phyloP scores from a whole-genome alignment of 2,329 filamentous ascomycete species.

The Exserohilum turcica region DNA sequence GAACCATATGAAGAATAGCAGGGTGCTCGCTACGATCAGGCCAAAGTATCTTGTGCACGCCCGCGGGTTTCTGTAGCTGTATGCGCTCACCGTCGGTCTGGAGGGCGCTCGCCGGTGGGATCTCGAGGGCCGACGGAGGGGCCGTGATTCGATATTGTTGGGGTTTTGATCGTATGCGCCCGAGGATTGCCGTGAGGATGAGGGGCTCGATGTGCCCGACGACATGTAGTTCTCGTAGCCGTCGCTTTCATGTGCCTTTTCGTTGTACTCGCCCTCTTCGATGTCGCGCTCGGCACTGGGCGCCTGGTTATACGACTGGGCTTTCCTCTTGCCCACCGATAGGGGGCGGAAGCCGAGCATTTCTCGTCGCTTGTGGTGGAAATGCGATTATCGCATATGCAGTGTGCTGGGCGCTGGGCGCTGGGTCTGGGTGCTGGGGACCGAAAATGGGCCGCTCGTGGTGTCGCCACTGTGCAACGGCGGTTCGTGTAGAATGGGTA shows the following conservation, averaged over 20 bases:
- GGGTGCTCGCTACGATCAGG: conserved; percentile 68
- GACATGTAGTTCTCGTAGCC: conserved; percentile 43
- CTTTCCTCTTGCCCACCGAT: conserved; percentile 46
- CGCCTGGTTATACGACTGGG: conserved; percentile 39
- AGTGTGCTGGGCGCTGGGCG: not conserved
- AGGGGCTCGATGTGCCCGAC: conserved; percentile 52
- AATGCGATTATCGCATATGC: conserved; percentile 11
- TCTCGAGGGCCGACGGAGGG: conserved; percentile 21
- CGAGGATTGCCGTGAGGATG: conserved; percentile 59
- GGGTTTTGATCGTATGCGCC: conserved; percentile 38
- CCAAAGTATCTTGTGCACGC: conserved; percentile 80
- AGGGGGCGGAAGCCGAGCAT: conserved; percentile 48
- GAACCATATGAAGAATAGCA: conserved; percentile 77
- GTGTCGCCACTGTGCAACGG: not conserved
- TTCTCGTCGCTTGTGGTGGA: not conserved
- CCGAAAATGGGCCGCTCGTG: not conserved
- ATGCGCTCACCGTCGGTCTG: conserved; percentile 41
- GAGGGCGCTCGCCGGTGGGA: conserved; percentile 25
- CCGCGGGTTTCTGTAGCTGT: conserved; percentile 69
- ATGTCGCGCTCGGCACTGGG: conserved; percentile 38
- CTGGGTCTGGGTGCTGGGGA: not conserved
- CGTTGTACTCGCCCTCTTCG: conserved; percentile 43
- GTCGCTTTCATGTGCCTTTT: conserved; percentile 49
- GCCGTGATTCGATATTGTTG: conserved; percentile 31
- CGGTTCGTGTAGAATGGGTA: not conserved